phyloP scores from a whole-genome alignment of 805 yeast genomes.

The Wickerhamia fluorescens region DNA sequence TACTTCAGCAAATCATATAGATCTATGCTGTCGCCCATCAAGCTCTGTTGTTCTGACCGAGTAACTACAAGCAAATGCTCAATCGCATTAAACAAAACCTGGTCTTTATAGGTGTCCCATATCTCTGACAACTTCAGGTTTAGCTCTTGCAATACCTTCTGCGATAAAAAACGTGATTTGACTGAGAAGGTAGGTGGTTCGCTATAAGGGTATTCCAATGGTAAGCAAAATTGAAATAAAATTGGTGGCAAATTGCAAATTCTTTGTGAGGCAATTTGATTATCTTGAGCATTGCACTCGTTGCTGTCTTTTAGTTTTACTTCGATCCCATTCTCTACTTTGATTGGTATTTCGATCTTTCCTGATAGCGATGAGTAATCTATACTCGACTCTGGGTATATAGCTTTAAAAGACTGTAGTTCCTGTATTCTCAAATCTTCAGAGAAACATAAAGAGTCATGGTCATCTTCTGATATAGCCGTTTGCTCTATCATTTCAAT shows the following conservation, averaged over 20 bases:
- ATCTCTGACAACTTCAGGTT: slow-evolving; percentile 13
- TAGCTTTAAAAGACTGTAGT: slow-evolving; percentile 32
- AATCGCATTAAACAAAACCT: slow-evolving; percentile 37
- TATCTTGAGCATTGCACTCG: slow-evolving; percentile 1
- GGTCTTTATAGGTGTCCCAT: slow-evolving; percentile 31
- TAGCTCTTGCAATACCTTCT: slow-evolving; percentile 9
- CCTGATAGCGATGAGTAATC: slow-evolving; percentile 14
- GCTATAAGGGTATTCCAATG: slow-evolving; percentile 27
- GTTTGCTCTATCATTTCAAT: too few relatives aligned
- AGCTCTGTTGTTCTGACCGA: slow-evolving; percentile 11
- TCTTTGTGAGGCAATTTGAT: neutral
- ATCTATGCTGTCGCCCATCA: neutral
- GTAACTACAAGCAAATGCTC: slow-evolving; percentile 30
- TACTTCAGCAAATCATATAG: neutral
- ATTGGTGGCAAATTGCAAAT: slow-evolving; percentile 26
- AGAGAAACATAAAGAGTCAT: neutral
- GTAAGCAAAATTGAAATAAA: slow-evolving; percentile 19
- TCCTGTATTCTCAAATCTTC: slow-evolving; percentile 28
- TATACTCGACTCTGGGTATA: slow-evolving; percentile 30
- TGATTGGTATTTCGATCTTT: slow-evolving; percentile 17
- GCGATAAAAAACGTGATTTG: slow-evolving; percentile 22
- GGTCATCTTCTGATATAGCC: too few relatives aligned
- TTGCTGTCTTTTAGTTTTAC: slow-evolving; percentile 5
- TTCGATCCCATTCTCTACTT: slow-evolving; percentile 11
- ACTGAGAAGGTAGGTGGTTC: slow-evolving; percentile 20